Evolutionary conservation across 2,329 filamentous ascomycete species (phyloP).

Genomic region (Blastomyces parvus): DNA sequence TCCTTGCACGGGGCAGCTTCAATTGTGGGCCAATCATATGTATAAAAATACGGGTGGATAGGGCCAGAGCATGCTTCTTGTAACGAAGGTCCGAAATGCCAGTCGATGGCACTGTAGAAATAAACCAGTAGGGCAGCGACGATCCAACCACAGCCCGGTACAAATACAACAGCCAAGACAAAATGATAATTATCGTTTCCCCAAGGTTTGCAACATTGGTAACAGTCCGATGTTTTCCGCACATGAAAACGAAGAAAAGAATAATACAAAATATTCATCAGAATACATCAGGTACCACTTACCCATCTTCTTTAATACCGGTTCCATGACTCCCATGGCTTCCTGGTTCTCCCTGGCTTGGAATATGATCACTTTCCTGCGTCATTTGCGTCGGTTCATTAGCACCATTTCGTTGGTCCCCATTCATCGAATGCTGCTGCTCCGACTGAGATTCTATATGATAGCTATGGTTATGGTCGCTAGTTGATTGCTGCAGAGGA

Average conservation of each 20-base stretch:
- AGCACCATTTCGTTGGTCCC: conserved; percentile 18
- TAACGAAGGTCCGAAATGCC: background rate
- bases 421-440: conserved; percentile 16
- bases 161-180: background rate
- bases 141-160: background rate
- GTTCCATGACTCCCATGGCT: conserved; percentile 26
- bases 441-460: conserved; percentile 18
- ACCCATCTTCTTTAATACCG: conserved; percentile 81
- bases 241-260: background rate
- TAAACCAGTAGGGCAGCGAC: background rate
- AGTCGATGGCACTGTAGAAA: background rate
- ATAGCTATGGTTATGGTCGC: conserved; percentile 25
- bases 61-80: background rate
- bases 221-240: background rate
- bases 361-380: conserved; percentile 16
- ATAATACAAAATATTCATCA: conserved; percentile 7
- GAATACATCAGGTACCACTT: conserved; percentile 42
- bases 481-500: conserved; percentile 24
- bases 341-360: conserved; percentile 25
- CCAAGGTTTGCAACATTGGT: background rate
- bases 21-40: background rate
- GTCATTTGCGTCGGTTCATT: conserved; percentile 24
- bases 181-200: background rate
- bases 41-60: background rate
- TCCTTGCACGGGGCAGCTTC: background rate